Evolutionary conservation across 139 green algal species (phyloP), one percentile per base, ranked within the genome.

Genomic region (Chlorella sp.): DNA sequence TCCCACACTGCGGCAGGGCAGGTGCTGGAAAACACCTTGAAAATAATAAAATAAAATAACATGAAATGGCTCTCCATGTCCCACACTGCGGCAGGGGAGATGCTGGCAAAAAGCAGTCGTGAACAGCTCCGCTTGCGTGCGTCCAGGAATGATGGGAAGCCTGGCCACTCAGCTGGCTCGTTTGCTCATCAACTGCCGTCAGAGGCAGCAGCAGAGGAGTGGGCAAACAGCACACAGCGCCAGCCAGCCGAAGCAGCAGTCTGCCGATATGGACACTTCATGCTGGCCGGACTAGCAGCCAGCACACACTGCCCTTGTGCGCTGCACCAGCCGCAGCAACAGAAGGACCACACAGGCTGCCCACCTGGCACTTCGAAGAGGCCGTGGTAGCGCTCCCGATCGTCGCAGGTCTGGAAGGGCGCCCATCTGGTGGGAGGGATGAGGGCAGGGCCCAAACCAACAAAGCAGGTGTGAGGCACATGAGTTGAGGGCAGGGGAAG

Each of bases 331-430:
- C 3, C 25, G 7, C 28, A 71, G 64, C 64, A 13, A 71, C n/a
- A 6, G 16, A 69, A 25, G 16, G 6, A 38, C 16, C 26, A 69
- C n/a, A 32, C 0, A 15, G 0, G 28, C 63, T 30, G 63, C 63
- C 11, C 26, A 72, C 76, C 76, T 30, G 76, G 76, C 15, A 82
- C 76, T 44, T 82, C 47, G 23, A 82, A 82, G 11, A 82, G 76
- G 32, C 60, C 76, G 36, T 63, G 76, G 36, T 82, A 82, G 38
- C 76, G 34, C 76, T 72, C 76, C 36, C 2, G 18, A 9, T 20
- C 1, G 26, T 21, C 16, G 60, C 76, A 82, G 3, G 55, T 23
- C 34, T 82, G 76, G 28, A 30, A 67, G 34, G 76, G 76, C 12
- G 34, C 28, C 76, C 76, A 82, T 32, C 74, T 81, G 74, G 32